These are phyloP conservation scores for Penicillium soppii DNA, from an alignment of 495 filamentous ascomycete genomes.

Conservation along the genomic window DNA sequence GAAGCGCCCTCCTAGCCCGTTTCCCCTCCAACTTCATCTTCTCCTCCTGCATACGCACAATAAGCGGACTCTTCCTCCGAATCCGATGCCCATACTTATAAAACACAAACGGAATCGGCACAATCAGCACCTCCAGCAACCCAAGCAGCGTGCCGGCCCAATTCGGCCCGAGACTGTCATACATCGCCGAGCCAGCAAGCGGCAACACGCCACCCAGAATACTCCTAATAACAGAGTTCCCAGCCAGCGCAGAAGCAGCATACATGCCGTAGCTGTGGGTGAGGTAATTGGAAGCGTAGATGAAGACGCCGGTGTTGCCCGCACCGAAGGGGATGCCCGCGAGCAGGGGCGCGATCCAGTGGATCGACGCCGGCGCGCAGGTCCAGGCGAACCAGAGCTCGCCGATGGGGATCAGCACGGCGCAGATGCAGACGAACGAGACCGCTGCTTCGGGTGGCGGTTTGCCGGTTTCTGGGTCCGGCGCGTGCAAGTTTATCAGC, in stretches of 20 bases:
- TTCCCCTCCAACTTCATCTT: conserved; percentile 58
- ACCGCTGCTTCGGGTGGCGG: conserved; percentile 73
- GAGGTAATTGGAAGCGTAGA: conserved; percentile 77
- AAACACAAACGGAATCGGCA: conserved; percentile 80
- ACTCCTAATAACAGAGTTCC: conserved; percentile 70
- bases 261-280: conserved; percentile 76
- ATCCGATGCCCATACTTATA: conserved; percentile 73
- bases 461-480: conserved; percentile 67
- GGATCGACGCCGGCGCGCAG: conserved; percentile 66
- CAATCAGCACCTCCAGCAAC: conserved; percentile 62
- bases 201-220: conserved; percentile 70
- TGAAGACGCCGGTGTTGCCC: conserved; percentile 76
- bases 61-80: conserved; percentile 61
- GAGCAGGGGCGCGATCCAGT: conserved; percentile 71
- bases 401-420: conserved; percentile 65
- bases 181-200: conserved; percentile 72
- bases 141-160: conserved; percentile 80
- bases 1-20: conserved; percentile 16
- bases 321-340: conserved; percentile 77
- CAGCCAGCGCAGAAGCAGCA: conserved; percentile 73
- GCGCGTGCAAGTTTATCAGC: conserved; percentile 67
- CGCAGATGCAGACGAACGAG: conserved; percentile 66
- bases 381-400: conserved; percentile 84
- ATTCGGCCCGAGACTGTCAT: conserved; percentile 63
- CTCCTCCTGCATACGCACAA: conserved; percentile 69